These are phyloP conservation scores for Lycium ferocissimum DNA, from an alignment of 257 asterid species.

Conservation along the genomic window DNA sequence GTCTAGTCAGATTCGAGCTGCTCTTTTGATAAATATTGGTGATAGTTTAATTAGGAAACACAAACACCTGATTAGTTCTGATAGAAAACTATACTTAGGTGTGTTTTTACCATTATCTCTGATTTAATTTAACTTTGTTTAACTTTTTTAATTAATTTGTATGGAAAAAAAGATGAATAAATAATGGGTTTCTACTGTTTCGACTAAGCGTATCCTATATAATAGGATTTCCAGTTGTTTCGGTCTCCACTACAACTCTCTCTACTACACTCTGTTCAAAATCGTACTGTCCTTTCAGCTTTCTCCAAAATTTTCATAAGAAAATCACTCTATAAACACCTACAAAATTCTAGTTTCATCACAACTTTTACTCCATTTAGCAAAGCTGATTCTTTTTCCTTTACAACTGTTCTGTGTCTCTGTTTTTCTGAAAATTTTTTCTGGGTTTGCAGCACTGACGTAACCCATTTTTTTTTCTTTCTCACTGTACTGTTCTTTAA, in stretches of 20 bases:
- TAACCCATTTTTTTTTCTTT: background rate
- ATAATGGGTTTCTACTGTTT: background rate
- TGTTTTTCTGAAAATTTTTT: conserved; percentile 23
- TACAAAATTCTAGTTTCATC: conserved; percentile 12
- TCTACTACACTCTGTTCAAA: conserved; percentile 12
- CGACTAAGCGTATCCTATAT: conserved; percentile 56
- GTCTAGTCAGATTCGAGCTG: no score
- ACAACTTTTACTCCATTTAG: conserved; percentile 21
- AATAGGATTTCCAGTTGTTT: conserved; percentile 47
- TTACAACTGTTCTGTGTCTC: conserved; percentile 38
- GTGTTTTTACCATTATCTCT: no score
- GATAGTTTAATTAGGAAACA: no score
- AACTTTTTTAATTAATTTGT: background rate
- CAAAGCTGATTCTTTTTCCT: conserved; percentile 28
- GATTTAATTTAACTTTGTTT: background rate
- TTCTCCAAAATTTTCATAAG: conserved; percentile 16
- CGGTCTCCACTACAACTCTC: conserved; percentile 51
- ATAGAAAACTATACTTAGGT: no score
- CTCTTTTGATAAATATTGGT: no score
- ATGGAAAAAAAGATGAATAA: background rate
- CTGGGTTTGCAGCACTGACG: conserved; percentile 2
- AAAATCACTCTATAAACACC: background rate
- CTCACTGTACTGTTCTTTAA: background rate
- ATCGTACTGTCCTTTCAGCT: conserved; percentile 7
- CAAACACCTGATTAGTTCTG: no score